Evolutionary conservation across 1,284 basidiomycete genomes (phyloP), one percentile per base, ranked within the genome.

Genomic region (Coriolopsis trogii): DNA sequence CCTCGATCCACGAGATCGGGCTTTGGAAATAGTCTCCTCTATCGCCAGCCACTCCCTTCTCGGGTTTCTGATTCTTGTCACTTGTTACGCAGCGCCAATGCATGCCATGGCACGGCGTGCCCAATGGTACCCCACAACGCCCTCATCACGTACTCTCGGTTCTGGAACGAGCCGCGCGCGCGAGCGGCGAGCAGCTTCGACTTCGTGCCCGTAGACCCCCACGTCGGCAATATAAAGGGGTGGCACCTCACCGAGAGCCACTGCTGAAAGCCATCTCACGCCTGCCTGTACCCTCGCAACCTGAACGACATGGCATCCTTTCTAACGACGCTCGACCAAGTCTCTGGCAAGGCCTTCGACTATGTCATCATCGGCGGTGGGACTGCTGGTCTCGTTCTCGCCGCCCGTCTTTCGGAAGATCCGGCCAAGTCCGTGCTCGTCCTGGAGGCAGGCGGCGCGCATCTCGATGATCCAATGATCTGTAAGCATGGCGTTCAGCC

Each of bases 371-470:
- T 63, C 18, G 60, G 60, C 24, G 58, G 51, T n/a, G 55, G 55
- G 40, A 56, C 57, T 24, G 60, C 62, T n/a, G 65, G 65, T 2
- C 58, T 67, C 5, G 59, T 62, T 12, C 41, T 69, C 15, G 66
- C 64, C 3, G 46, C 53, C 1, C 59, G 66, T 10, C 53, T 68
- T n/a, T 50, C 59, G n/a, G 63, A 67, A 29, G 63, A 68, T 42
- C 55, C 63, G 7, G 34, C 28, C 36, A 55, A 49, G n/a, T 56
- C 72, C 3, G 71, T 74, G n/a, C 61, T 71, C n/a, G 69, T 76
- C 8, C 59, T 76, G 15, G 73, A 76, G 59, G 73, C 72, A 4
- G 74, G 75, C 8, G 59, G 59, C 13, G 63, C 62, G 12, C 67
- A 70, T 41, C 38, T 71, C 13, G 60, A 68, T 29, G 70, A 73